Percentiles rank a stretch among this genome's conserved stretches.
Evolutionary conservation across 345 rosid genomes (phyloP).

Genomic region (Rhodamnia rubescens): DNA sequence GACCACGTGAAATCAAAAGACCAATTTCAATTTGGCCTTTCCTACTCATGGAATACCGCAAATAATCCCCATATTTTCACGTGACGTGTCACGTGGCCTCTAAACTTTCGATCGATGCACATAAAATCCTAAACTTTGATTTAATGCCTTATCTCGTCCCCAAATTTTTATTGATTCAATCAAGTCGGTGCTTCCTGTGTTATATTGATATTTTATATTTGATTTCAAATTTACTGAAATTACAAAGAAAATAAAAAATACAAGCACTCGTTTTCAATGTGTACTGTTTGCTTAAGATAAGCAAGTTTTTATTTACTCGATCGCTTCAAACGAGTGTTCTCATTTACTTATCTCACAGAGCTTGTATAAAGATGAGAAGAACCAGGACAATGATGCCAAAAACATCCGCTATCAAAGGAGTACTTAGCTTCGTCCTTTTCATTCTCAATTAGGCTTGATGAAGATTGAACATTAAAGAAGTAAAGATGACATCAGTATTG

Average conservation of each 20-base stretch:
- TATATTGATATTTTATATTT: no score
- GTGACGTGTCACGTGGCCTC: accelerated
- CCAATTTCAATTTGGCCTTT: background rate
- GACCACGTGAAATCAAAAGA: background rate
- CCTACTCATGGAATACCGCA: background rate
- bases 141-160: accelerated
- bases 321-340: background rate
- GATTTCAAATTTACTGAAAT: background rate
- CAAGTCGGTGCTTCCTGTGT: no score
- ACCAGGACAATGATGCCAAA: background rate
- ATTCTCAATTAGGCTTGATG: background rate
- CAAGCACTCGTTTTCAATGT: background rate
- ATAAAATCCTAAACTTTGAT: background rate
- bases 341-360: background rate
- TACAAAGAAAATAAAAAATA: background rate
- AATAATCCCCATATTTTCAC: background rate
- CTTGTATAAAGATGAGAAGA: background rate
- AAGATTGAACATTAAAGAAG: background rate
- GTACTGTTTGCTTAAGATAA: background rate
- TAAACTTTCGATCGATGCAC: accelerated
- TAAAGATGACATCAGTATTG: background rate
- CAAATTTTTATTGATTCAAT: background rate
- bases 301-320: no score
- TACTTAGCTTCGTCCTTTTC: background rate
- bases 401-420: background rate